Base-by-base conservation (phyloP, 306 rosid genomes). In the Astragalus glycyphyllos region DNA sequence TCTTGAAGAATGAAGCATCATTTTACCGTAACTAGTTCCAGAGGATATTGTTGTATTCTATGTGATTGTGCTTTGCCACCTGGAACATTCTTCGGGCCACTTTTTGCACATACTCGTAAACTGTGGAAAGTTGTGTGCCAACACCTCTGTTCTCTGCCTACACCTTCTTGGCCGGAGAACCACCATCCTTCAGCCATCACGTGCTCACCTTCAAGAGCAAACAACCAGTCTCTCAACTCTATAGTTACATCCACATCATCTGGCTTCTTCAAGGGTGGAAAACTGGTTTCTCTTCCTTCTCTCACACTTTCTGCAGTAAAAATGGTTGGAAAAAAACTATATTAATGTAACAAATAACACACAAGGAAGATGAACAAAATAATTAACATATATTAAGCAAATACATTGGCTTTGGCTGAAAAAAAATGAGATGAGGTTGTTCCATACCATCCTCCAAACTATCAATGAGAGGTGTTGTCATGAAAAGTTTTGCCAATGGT, bases 161-260 rank as follows among this genome's bases (percentile, higher is more conserved):
- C 68, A 60, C 61, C 81, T 69, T 85, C 87, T 34, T 74, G 77
- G 86, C 64, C 54, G 58, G 81, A 72, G 79, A 84, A 84, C 92
- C 89, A 80, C 87, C 85, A 79, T 29, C 84, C 78, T 84, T 88
- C 88, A 68, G 89, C 85, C 84, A 79, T 83, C 80, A 90, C 97
- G 51, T 80, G 85, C 34, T 73, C 87, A 65, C 90, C 96, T 87
- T 94, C 96, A 68, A 94, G 95, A 82, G 97, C 94, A 83, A 94
- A 90, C 80, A 94, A 79, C 97, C 97, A 90, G 78, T 94, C 91
- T 81, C 74, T 86, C 77, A 94, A 84, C 77, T 83, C 91, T 67
- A 94, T 45, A 23, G 85, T 74, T 61, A 94, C 78, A 29, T 86
- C 90, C 71, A 94, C 89, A 73, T 81, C 70, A 77, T 89, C 95